phyloP scores from a whole-genome alignment of 768 basidiomycete species.

The Punctularia strigosozonata region DNA sequence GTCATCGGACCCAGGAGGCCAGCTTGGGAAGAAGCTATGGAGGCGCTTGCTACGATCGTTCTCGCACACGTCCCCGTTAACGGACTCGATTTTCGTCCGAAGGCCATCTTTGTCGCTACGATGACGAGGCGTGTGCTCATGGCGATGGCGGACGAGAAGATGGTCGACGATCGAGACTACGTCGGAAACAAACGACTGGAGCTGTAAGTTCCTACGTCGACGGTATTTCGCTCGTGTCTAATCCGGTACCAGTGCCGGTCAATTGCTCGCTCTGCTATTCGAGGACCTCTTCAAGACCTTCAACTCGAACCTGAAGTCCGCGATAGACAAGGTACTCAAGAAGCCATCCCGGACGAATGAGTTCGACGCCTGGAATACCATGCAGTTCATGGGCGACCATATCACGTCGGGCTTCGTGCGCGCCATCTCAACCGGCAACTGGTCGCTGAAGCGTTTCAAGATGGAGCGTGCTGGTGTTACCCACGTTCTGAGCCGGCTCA shows the following conservation, averaged over 20 bases:
- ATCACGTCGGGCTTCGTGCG: conserved; percentile 94
- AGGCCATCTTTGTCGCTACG: conserved; percentile 93
- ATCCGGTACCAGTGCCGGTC: conserved; percentile 63
- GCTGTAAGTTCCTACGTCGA: conserved; percentile 48
- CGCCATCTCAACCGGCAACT: conserved; percentile 97
- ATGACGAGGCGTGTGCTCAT: conserved; percentile 95
- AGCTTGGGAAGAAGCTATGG: conserved; percentile 88
- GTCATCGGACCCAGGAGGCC: conserved; percentile 76
- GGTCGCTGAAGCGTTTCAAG: conserved; percentile 98
- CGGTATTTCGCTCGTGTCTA: neutral
- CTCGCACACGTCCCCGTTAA: conserved; percentile 91
- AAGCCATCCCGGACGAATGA: conserved; percentile 90
- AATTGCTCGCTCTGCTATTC: conserved; percentile 88
- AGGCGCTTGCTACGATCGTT: conserved; percentile 95
- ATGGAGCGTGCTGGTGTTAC: conserved; percentile 99
- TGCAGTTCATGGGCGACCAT: conserved; percentile 94
- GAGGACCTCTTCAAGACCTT: conserved; percentile 99
- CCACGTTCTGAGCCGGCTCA: conserved; percentile 89
- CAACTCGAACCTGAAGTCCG: conserved; percentile 87
- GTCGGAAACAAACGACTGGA: conserved; percentile 98
- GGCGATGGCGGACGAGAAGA: conserved; percentile 93
- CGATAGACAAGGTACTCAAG: conserved; percentile 95
- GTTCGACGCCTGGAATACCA: conserved; percentile 89
- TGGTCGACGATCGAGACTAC: conserved; percentile 98
- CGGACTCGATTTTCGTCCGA: conserved; percentile 80